A percentile compares a stretch with the other conserved stretches of the same genome.
phyloP scores from a whole-genome alignment of 345 rosid genomes.

The Stellera chamaejasme region DNA sequence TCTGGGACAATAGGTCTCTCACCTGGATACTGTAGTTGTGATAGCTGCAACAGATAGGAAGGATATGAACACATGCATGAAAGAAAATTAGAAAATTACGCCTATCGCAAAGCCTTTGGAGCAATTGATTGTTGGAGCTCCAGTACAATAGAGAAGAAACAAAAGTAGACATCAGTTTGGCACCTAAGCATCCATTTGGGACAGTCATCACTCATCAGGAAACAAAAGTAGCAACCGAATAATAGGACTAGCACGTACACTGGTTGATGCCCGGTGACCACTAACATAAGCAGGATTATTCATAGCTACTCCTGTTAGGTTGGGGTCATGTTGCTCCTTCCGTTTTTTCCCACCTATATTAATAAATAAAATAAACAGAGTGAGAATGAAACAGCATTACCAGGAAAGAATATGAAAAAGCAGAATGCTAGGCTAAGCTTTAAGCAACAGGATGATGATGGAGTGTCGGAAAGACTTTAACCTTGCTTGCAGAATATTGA shows the following conservation, averaged over 20 bases:
- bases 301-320: slow-evolving; percentile 34
- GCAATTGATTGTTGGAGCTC: no score
- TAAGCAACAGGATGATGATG: no score
- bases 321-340: slow-evolving; percentile 73
- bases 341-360: slow-evolving; percentile 50
- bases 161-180: not conserved
- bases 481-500: no score
- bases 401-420: not conserved
- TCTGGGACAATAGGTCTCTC: slow-evolving; percentile 54
- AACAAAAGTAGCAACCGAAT: no score
- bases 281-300: slow-evolving; percentile 40
- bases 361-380: not conserved
- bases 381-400: not conserved
- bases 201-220: not conserved
- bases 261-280: slow-evolving; percentile 58
- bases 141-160: not conserved
- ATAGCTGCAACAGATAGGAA: slow-evolving; percentile 36
- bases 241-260: slow-evolving; percentile 32
- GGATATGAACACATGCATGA: not conserved
- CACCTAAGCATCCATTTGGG: not conserved
- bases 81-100: not conserved
- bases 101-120: not conserved
- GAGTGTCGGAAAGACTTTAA: no score
- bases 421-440: no score
- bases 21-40: slow-evolving; percentile 68